Evolutionary conservation across 305 asterid species (phyloP).

Genomic region (Rubia tinctorum): DNA sequence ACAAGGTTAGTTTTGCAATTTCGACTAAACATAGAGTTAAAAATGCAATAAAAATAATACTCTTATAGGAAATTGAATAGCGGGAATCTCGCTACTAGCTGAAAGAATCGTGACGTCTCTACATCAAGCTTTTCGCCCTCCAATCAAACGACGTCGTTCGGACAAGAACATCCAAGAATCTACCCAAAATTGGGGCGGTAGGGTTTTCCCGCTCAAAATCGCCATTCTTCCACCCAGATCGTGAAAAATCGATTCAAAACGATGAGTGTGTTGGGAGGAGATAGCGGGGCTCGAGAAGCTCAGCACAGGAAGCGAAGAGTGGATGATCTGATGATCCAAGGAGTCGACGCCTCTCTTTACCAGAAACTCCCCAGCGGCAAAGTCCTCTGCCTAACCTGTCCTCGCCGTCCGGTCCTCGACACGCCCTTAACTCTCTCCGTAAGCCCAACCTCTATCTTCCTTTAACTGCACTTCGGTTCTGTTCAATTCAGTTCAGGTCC

Average conservation of each 20-base stretch:
- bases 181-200: neutral
- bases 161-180: neutral
- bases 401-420: conserved; percentile 59
- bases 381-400: conserved; percentile 59
- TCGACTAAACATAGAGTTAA: no score
- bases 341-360: conserved; percentile 46
- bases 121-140: neutral
- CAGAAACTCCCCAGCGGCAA: conserved; percentile 59
- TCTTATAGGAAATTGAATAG: no score
- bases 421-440: conserved; percentile 56
- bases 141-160: neutral
- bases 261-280: conserved; percentile 85
- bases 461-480: neutral
- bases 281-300: conserved; percentile 71
- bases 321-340: conserved; percentile 53
- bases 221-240: neutral
- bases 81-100: no score
- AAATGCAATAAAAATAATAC: no score
- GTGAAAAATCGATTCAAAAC: neutral
- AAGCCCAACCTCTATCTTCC: conserved; percentile 24
- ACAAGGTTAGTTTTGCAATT: no score
- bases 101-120: no score
- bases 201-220: neutral
- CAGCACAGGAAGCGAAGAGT: conserved; percentile 61
- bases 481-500: no score